phyloP scores from a whole-genome alignment of 164 flowering plant genomes.

The Akebia trifoliata region DNA sequence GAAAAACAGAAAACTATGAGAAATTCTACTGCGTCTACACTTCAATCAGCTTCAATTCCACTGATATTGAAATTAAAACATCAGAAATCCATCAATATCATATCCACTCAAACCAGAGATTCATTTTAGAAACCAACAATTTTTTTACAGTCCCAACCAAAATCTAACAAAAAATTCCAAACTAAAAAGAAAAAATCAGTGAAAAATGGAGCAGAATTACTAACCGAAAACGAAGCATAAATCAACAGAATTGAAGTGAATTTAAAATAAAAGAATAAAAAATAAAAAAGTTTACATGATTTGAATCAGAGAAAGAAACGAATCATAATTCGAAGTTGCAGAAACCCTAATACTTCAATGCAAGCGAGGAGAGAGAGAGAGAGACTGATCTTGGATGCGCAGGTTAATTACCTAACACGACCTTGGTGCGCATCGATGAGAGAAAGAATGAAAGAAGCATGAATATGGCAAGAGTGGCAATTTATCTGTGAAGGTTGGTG shows the following conservation, averaged over 20 bases:
- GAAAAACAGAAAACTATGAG: no score
- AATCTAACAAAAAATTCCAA: no score
- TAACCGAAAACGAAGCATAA: background rate
- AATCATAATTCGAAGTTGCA: background rate
- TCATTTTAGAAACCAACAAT: no score
- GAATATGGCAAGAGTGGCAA: background rate
- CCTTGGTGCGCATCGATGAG: background rate
- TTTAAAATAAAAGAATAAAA: background rate
- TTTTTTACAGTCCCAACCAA: no score
- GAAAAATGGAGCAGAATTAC: background rate
- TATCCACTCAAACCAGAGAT: no score
- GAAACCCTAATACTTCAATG: conserved; percentile 3
- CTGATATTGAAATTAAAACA: no score
- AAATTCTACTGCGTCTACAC: no score
- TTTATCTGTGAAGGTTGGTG: background rate
- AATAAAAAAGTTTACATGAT: no score
- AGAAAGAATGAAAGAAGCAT: background rate
- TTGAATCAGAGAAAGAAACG: background rate
- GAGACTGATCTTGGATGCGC: background rate
- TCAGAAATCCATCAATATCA: no score
- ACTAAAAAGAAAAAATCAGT: background rate
- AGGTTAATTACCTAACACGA: background rate
- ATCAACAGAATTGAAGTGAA: background rate
- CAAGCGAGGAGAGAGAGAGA: background rate
- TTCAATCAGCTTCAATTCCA: no score